Conservation (phyloP, 108 stramenopile species). For the Bacterosira constricta region DNA sequence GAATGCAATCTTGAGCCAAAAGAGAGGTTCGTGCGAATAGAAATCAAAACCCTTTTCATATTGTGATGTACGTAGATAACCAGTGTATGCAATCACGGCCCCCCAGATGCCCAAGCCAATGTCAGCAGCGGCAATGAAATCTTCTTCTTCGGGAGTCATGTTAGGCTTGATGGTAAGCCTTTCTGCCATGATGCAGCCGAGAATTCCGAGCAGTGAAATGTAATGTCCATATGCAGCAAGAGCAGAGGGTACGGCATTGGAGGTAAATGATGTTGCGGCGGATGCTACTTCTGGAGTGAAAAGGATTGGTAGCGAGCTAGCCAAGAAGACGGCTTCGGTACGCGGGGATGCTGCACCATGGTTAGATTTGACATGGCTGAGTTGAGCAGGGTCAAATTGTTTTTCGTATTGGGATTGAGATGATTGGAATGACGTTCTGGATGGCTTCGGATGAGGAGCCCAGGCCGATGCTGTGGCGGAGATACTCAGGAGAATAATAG, state of each 20-base stretch:
- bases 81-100: constrained; percentile 50
- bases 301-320: constrained; percentile 14
- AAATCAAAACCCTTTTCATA: constrained; percentile 83
- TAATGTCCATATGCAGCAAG: constrained; percentile 83
- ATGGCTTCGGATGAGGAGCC: constrained; percentile 28
- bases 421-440: not conserved
- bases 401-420: constrained; percentile 5
- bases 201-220: constrained; percentile 53
- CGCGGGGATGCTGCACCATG: not conserved
- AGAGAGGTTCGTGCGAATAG: constrained; percentile 80
- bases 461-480: constrained; percentile 24
- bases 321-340: constrained; percentile 3
- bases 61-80: constrained; percentile 58
- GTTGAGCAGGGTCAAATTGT: constrained; percentile 8
- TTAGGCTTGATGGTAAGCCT: constrained; percentile 64
- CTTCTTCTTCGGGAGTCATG: constrained; percentile 71
- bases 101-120: constrained; percentile 58
- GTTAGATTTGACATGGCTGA: not conserved
- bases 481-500: constrained; percentile 10
- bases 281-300: constrained; percentile 36
- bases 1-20: constrained; percentile 82
- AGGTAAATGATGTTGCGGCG: constrained; percentile 50
- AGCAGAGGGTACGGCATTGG: constrained; percentile 56
- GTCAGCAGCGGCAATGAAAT: constrained; percentile 59
- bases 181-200: constrained; percentile 63